Base-by-base conservation (phyloP, 306 rosid species). In the Vigna radiata region DNA sequence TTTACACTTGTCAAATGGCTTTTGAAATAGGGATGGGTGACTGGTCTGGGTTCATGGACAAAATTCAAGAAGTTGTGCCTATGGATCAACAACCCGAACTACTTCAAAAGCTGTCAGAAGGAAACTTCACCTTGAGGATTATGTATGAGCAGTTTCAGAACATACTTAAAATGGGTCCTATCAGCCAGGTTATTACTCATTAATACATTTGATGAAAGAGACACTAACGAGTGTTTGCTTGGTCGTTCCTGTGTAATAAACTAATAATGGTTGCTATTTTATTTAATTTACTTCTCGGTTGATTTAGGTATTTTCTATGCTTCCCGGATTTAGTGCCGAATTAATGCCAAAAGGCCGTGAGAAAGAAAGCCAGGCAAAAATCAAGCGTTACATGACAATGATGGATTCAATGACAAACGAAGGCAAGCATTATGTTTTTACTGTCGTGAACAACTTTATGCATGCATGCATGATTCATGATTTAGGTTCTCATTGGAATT, bases 331-430 rank as follows among this genome's bases (percentile, higher is more conserved):
- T 83, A 81, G 94, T 70, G 71, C 90, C 47, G 94, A 91, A 56
- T 62, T 91, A 80, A 90, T 94, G 96, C 97, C 97, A 12, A 85
- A 94, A 83, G 98, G 98, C 16, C 88, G 82, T 12, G 98, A 94
- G 82, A 91, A 94, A 82, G 98, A 91, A 89, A 91, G 94, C 80
- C 96, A 92, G 70, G 87, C 96, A 0, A 94, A 94, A 84, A 80
- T 94, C 65, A 91, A 94, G 87, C 90, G 95, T 11, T 90, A 91
- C 91, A 91, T 94, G 96, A 91, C 97, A 49, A 94, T 94, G 94
- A 94, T 94, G 98, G 98, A 94, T 78, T 91, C 98, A 0, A 93
- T 93, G 98, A 91, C 98, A n/a, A 82, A 89, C n/a, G 92, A 91
- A 90, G 96, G 97, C 72, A 78, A 81, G 87, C 68, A 48, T 55